Conservation (phyloP, 345 rosid genomes). For the Kandelia obovata region DNA sequence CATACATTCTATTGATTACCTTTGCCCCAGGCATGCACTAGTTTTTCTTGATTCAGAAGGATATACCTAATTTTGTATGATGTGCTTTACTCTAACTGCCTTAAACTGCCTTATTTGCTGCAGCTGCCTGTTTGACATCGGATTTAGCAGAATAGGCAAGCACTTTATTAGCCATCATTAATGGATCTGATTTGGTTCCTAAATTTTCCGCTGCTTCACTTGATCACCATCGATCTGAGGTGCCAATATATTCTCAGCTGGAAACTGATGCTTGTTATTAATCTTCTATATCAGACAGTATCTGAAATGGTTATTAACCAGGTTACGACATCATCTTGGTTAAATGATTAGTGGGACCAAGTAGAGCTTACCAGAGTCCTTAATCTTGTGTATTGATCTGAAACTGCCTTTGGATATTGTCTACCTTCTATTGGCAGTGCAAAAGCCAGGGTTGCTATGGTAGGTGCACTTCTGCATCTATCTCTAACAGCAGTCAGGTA, state of each 20-base stretch:
- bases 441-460: constrained; percentile 91
- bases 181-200: constrained; percentile 95
- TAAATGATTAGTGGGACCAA: constrained; percentile 89
- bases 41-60: background rate
- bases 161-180: constrained; percentile 71
- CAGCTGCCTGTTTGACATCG: constrained; percentile 99
- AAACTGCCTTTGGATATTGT: constrained; percentile 82
- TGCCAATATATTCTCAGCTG: constrained; percentile 21
- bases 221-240: constrained; percentile 92
- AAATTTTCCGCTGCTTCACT: constrained; percentile 85
- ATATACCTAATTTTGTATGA: constrained; percentile 15
- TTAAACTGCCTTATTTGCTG: constrained; percentile 22
- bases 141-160: constrained; percentile 96
- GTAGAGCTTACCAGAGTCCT: constrained; percentile 79
- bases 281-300: background rate
- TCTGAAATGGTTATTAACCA: constrained; percentile 24
- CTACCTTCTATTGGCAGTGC: constrained; percentile 95
- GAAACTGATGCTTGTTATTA: background rate
- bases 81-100: constrained; percentile 19
- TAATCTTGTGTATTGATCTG: constrained; percentile 79
- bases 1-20: constrained; percentile 79
- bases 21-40: constrained; percentile 76
- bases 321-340: constrained; percentile 96
- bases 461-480: constrained; percentile 88
- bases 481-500: constrained; percentile 56